phyloP scores from a whole-genome alignment of 129 eudicot species.

The Flaveria sonorensis region DNA sequence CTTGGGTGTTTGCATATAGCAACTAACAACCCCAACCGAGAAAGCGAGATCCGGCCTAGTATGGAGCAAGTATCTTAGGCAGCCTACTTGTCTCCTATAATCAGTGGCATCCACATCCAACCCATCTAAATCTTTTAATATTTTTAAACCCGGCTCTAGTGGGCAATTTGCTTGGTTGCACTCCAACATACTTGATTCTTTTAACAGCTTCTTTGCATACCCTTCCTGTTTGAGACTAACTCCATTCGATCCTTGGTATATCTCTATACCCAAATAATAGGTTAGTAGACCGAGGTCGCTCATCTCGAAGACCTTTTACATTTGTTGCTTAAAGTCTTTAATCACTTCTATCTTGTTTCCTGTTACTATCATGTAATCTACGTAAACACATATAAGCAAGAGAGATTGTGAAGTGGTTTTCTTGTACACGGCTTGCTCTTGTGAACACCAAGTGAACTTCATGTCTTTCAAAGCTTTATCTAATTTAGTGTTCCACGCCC shows the following conservation, averaged over 20 bases:
- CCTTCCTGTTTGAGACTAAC: neutral
- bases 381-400: neutral
- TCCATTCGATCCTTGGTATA: neutral
- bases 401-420: neutral
- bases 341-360: neutral
- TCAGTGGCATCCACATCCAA: no score
- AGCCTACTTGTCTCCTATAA: no score
- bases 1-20: no score
- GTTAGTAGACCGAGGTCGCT: neutral
- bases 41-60: no score
- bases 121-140: no score
- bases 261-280: neutral
- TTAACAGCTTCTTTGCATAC: neutral
- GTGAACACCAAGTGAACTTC: neutral
- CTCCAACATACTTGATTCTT: neutral
- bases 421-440: neutral
- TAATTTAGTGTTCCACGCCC: neutral
- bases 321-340: neutral
- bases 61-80: no score
- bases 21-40: no score
- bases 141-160: no score
- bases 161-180: no score
- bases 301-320: neutral
- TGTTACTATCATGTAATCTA: neutral
- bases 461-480: neutral